phyloP scores from a whole-genome alignment of 176 grass and related monocot species.

The Juncus inflexus region DNA sequence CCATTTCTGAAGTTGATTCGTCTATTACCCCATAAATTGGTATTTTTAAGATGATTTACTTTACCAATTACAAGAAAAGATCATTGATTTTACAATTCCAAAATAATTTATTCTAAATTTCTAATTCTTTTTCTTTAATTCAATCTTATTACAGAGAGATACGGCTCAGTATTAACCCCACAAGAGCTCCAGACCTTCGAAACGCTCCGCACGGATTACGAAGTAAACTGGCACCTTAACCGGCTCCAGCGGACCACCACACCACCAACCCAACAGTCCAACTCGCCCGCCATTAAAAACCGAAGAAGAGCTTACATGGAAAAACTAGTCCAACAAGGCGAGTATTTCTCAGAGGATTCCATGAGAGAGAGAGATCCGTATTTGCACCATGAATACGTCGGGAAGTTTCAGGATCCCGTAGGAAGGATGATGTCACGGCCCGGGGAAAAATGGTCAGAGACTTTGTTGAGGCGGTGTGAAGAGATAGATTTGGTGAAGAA shows the following conservation, averaged over 20 bases:
- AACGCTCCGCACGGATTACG: conserved; percentile 55
- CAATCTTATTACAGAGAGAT: conserved; percentile 40
- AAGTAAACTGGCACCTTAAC: conserved; percentile 80
- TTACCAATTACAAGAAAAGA: no score
- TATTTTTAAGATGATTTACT: background rate
- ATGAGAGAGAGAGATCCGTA: conserved; percentile 93
- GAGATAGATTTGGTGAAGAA: conserved; percentile 71
- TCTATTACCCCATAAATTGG: background rate
- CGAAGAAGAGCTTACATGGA: conserved; percentile 75
- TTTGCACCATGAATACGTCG: conserved; percentile 78
- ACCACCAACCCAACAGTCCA: background rate
- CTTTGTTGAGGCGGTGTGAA: conserved; percentile 68
- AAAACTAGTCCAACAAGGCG: conserved; percentile 47
- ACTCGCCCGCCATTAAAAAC: conserved; percentile 50
- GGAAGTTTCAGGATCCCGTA: conserved; percentile 64
- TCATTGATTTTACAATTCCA: background rate
- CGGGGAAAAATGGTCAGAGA: conserved; percentile 79
- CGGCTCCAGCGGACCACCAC: conserved; percentile 29
- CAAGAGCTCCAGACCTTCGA: conserved; percentile 65
- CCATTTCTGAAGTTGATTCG: background rate
- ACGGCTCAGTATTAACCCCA: conserved; percentile 41
- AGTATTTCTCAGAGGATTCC: conserved; percentile 89
- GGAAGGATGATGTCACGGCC: conserved; percentile 62
- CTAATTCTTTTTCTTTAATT: background rate
- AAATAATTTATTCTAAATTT: background rate